Conservation (phyloP, 192 early-diverging fungal genomes). For the Spinellus fusiger region DNA sequence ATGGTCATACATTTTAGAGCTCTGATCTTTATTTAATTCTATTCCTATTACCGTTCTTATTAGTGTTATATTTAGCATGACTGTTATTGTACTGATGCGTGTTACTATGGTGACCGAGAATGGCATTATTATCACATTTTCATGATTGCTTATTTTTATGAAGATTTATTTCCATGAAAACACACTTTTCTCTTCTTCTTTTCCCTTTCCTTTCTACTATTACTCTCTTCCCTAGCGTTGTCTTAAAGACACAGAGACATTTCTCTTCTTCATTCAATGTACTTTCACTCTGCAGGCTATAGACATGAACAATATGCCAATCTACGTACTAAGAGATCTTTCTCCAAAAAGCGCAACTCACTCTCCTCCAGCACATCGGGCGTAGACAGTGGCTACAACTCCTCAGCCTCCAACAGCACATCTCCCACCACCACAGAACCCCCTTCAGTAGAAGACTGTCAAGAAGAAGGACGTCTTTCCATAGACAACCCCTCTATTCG, state of each 20-base stretch:
- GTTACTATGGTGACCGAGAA: too few relatives aligned
- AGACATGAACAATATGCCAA: constrained; percentile 20
- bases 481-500: not conserved
- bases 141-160: too few relatives aligned
- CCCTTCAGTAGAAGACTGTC: not conserved
- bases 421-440: not conserved
- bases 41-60: too few relatives aligned
- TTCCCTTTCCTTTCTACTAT: not conserved
- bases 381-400: constrained; percentile 27
- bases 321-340: not conserved
- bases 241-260: constrained; percentile 1
- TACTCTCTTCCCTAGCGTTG: not conserved
- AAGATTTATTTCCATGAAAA: too few relatives aligned
- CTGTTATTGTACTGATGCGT: too few relatives aligned
- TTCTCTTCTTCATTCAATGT: too few relatives aligned
- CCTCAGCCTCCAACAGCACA: constrained; percentile 13
- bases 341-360: constrained; percentile 10
- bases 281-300: constrained; percentile 21
- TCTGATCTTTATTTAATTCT: too few relatives aligned
- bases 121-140: too few relatives aligned
- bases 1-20: too few relatives aligned
- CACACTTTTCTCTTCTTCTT: not conserved
- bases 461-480: not conserved
- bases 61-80: too few relatives aligned
- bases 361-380: constrained; percentile 16